A percentile compares a stretch with the other conserved stretches of the same genome.
phyloP scores from a whole-genome alignment of 2,329 filamentous ascomycete species.

The Periconia sp. region DNA sequence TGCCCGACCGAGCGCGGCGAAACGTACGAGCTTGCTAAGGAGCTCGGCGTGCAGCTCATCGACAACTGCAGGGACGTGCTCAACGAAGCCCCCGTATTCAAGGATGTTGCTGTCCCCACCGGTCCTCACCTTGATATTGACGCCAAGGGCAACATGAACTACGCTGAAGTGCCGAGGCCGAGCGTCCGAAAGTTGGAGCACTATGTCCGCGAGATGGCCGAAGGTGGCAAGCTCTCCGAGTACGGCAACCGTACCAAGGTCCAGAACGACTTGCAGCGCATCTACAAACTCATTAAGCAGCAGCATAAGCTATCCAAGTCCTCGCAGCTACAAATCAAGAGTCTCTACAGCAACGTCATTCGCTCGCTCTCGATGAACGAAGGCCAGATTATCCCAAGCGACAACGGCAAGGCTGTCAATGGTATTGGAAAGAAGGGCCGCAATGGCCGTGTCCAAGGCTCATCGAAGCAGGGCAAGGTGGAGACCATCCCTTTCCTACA shows the following conservation, averaged over 20 bases:
- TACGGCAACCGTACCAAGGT: conserved; percentile 99
- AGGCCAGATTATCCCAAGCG: conserved; percentile 91
- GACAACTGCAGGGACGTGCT: conserved; percentile 97
- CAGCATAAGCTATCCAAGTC: conserved; percentile 98
- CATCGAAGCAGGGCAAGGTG: conserved; percentile 80
- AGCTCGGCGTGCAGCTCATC: conserved; percentile 89
- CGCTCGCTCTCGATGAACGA: conserved; percentile 97
- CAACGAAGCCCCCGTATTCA: conserved; percentile 84
- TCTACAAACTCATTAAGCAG: conserved; percentile 98
- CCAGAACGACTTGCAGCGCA: conserved; percentile 89
- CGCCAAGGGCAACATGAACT: conserved; percentile 88
- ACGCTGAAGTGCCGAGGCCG: conserved; percentile 82
- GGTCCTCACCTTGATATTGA: conserved; percentile 93
- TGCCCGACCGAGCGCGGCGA: conserved; percentile 96
- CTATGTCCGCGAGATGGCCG: conserved; percentile 98
- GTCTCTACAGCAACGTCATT: conserved; percentile 90
- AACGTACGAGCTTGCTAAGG: conserved; percentile 97
- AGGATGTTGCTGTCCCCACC: conserved; percentile 92
- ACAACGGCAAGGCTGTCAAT: conserved; percentile 71
- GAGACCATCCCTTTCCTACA: conserved; percentile 98
- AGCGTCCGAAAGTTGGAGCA: conserved; percentile 97
- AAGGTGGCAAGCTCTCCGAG: conserved; percentile 97
- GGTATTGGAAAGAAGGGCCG: conserved; percentile 63
- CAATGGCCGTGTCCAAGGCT: conserved; percentile 58
- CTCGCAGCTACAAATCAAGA: conserved; percentile 95